Conservation (phyloP, 345 rosid genomes). For the Murraya koenigii region DNA sequence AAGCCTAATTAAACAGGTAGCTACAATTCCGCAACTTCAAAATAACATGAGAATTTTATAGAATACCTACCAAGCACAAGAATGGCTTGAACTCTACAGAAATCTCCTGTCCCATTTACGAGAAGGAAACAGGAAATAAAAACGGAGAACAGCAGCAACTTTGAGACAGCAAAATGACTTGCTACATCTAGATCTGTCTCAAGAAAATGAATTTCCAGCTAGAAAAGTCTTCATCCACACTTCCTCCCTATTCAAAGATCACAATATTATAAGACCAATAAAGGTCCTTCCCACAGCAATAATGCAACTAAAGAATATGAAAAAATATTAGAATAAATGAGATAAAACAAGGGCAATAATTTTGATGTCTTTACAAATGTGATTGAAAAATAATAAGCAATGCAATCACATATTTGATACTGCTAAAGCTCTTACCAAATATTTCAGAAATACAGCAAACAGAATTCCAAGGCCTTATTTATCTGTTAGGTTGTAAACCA, state of each 20-base stretch:
- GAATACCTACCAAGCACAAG: background rate
- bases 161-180: background rate
- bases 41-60: background rate
- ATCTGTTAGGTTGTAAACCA: slow-evolving; percentile 75
- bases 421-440: background rate
- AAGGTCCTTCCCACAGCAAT: background rate
- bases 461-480: slow-evolving; percentile 12
- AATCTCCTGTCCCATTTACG: background rate
- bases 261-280: background rate
- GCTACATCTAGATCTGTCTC: background rate
- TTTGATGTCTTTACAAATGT: background rate
- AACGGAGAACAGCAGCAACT: background rate
- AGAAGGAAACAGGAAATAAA: background rate
- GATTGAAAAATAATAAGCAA: background rate
- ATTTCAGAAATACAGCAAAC: background rate
- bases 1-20: background rate
- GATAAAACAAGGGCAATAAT: background rate
- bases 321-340: background rate
- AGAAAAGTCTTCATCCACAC: background rate
- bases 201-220: background rate
- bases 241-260: background rate
- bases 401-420: background rate
- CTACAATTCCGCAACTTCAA: background rate
- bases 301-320: background rate
- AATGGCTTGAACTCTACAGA: background rate